These are phyloP conservation scores for Kluyveromyces wickerhamii DNA, from an alignment of 805 yeast genomes.

Conservation along the genomic window DNA sequence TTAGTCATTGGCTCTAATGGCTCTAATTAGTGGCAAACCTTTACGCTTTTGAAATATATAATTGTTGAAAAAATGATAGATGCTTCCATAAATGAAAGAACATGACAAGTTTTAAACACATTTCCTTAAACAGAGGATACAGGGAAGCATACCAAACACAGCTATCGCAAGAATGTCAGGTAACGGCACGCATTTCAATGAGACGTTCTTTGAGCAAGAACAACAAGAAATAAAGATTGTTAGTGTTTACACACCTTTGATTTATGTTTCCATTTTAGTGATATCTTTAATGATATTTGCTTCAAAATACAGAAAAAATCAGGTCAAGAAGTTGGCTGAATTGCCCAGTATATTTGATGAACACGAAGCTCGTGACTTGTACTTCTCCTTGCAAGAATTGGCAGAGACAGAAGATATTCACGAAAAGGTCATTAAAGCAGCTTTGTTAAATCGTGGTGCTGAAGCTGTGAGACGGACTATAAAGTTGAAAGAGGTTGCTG, in stretches of 20 bases:
- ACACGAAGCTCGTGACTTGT: conserved; percentile 58
- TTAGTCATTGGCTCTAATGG: too few species aligned
- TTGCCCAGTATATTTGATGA: conserved; percentile 69
- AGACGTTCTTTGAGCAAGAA: conserved; percentile 16
- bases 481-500: conserved; percentile 72
- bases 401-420: conserved; percentile 45
- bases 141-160: too few species aligned
- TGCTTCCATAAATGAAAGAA: too few species aligned
- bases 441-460: conserved; percentile 63
- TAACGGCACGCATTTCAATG: conserved; percentile 8
- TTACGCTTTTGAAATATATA: too few species aligned
- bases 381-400: conserved; percentile 46
- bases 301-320: conserved; percentile 54
- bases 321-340: conserved; percentile 40
- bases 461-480: conserved; percentile 81
- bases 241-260: conserved; percentile 62
- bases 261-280: conserved; percentile 64
- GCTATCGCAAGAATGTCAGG: conserved; percentile 7
- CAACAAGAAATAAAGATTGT: conserved; percentile 32
- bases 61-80: too few species aligned
- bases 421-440: conserved; percentile 68
- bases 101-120: too few species aligned
- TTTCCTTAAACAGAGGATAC: too few species aligned
- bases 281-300: conserved; percentile 64
- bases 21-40: too few species aligned